phyloP scores from a whole-genome alignment of 495 filamentous ascomycete genomes.

The Neurospora sp. region DNA sequence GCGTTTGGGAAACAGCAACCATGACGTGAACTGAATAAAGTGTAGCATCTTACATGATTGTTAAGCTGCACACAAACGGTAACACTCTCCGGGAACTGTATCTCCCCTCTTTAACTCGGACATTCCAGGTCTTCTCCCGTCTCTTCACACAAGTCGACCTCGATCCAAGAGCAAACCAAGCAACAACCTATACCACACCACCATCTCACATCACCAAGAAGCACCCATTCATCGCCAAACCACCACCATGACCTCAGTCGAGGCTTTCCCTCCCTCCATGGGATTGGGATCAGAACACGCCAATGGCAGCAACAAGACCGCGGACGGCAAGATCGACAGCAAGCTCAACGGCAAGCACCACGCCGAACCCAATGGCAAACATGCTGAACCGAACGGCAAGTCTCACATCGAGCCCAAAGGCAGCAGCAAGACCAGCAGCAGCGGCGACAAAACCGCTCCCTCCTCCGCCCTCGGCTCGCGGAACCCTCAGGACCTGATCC shows the following conservation, averaged over 20 bases:
- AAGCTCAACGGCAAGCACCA: neutral
- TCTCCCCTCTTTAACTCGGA: neutral
- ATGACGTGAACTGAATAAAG: neutral
- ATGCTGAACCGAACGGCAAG: neutral
- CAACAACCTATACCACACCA: neutral
- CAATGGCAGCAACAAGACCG: neutral
- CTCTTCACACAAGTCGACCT: neutral
- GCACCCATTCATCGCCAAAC: neutral
- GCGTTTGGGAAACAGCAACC: neutral
- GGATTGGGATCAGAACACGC: neutral
- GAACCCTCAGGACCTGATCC: slow-evolving; percentile 17
- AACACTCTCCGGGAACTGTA: neutral
- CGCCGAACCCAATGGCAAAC: neutral
- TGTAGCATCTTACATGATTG: neutral
- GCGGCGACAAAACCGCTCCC: neutral
- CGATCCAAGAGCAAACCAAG: neutral
- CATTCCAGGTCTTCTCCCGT: neutral
- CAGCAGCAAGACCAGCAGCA: neutral
- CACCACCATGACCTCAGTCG: neutral
- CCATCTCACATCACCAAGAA: neutral
- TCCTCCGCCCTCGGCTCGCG: neutral
- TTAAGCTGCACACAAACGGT: neutral
- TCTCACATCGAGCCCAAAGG: neutral
- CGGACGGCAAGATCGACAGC: neutral
- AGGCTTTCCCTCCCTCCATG: neutral